Percentiles rank a stretch among this genome's conserved stretches.
These are phyloP conservation scores for Leucosporidium scottii DNA, from an alignment of 768 basidiomycete species.

Conservation along the genomic window DNA sequence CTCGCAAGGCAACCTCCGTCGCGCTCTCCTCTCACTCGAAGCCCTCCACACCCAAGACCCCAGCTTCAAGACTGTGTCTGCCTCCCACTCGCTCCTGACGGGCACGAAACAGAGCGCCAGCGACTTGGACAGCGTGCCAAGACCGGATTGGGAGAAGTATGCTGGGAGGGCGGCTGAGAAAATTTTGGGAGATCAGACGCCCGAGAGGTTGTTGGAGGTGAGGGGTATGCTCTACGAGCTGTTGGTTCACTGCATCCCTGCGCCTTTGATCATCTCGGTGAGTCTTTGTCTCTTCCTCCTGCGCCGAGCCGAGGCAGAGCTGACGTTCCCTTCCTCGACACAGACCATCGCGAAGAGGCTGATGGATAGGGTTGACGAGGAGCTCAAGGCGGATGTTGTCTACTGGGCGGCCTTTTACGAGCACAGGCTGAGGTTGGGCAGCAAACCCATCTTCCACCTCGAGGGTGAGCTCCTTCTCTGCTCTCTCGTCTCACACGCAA, in stretches of 20 bases:
- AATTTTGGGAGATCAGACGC: constrained; percentile 82
- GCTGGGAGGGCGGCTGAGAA: constrained; percentile 84
- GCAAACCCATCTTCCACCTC: constrained; percentile 90
- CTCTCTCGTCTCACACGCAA: neutral
- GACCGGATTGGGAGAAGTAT: constrained; percentile 99
- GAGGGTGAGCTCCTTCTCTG: constrained; percentile 47
- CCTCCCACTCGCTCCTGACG: constrained; percentile 28
- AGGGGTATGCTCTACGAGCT: constrained; percentile 90
- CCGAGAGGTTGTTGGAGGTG: constrained; percentile 82
- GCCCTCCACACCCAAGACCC: constrained; percentile 85
- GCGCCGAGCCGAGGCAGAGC: constrained; percentile 1
- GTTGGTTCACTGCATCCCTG: constrained; percentile 92
- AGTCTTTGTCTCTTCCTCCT: constrained; percentile 26
- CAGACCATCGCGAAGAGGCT: constrained; percentile 87
- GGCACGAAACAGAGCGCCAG: constrained; percentile 15
- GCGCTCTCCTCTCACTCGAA: constrained; percentile 89
- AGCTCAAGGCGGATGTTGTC: constrained; percentile 83
- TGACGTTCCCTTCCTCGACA: too few relatives aligned
- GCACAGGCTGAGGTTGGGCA: constrained; percentile 87
- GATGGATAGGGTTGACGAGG: constrained; percentile 80
- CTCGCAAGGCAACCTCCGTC: constrained; percentile 82
- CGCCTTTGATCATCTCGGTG: constrained; percentile 84
- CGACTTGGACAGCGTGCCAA: constrained; percentile 46
- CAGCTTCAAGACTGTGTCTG: constrained; percentile 23
- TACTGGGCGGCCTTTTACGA: constrained; percentile 99